A percentile compares a stretch with the other conserved stretches of the same genome.
Evolutionary conservation across 192 early-diverging fungal species (phyloP).

Genomic region (Backusella westeae): DNA sequence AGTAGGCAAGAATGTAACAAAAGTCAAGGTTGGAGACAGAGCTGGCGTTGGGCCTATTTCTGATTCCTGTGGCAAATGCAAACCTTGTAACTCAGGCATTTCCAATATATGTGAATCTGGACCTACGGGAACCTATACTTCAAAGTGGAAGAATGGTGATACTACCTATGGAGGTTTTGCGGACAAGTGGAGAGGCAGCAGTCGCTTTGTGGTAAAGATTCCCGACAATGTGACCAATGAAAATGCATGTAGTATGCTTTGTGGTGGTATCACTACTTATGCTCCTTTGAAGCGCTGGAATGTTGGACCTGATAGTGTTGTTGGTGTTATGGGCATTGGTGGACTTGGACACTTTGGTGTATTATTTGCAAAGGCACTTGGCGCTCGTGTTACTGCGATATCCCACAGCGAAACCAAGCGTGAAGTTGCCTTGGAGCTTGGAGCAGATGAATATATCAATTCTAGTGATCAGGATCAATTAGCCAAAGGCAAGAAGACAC

Average conservation of each 20-base stretch:
- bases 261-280: constrained; percentile 68
- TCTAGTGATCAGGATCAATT: constrained; percentile 11
- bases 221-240: constrained; percentile 43
- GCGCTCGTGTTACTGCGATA: constrained; percentile 51
- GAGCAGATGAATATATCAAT: constrained; percentile 39
- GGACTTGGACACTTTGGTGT: constrained; percentile 61
- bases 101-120: neutral
- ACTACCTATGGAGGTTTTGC: constrained; percentile 40
- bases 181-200: constrained; percentile 40
- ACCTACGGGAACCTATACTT: constrained; percentile 2
- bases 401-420: constrained; percentile 56
- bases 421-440: constrained; percentile 53
- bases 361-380: constrained; percentile 46
- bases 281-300: constrained; percentile 40
- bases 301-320: constrained; percentile 31
- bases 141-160: constrained; percentile 5
- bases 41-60: constrained; percentile 42
- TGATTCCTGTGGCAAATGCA: neutral
- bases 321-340: constrained; percentile 8
- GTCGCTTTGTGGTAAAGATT: constrained; percentile 58
- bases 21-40: constrained; percentile 55
- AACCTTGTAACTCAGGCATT: neutral
- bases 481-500: neutral
- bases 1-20: constrained; percentile 33
- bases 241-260: constrained; percentile 68